Conservation (phyloP, 2,329 filamentous ascomycete genomes). For the Nothopassalora personata region DNA sequence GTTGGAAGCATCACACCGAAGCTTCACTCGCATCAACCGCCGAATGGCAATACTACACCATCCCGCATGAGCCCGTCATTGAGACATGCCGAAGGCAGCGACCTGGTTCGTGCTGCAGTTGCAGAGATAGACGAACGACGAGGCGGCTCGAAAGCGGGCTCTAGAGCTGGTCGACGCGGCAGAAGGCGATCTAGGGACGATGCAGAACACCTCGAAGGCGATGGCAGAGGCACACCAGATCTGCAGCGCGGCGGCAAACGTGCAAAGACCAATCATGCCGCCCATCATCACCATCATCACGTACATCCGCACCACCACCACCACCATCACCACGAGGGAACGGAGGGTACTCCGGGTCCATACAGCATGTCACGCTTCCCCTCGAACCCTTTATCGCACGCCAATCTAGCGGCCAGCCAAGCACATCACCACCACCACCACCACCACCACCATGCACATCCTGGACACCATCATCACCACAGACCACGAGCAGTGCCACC, state of each 20-base stretch:
- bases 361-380: constrained; percentile 32
- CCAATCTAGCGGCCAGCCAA: constrained; percentile 15
- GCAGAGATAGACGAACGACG: constrained; percentile 36
- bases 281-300: constrained; percentile 55
- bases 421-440: constrained; percentile 29
- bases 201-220: constrained; percentile 54
- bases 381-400: constrained; percentile 7
- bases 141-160: constrained; percentile 36
- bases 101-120: constrained; percentile 22
- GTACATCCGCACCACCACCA: constrained; percentile 47
- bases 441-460: constrained; percentile 29
- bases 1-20: constrained; percentile 51
- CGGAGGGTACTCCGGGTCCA: constrained; percentile 26
- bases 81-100: constrained; percentile 27
- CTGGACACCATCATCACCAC: constrained; percentile 35
- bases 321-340: constrained; percentile 31
- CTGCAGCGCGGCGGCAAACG: constrained; percentile 62
- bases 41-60: constrained; percentile 52
- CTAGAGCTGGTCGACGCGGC: constrained; percentile 49
- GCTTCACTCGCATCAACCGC: constrained; percentile 35
- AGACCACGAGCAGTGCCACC: constrained; percentile 30
- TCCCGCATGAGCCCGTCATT: constrained; percentile 34
- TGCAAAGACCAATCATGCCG: constrained; percentile 43
- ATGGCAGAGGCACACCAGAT: constrained; percentile 29
- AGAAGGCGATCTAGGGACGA: constrained; percentile 71